phyloP scores from a whole-genome alignment of 2,329 filamentous ascomycete species.

The Grosmannia penicillata region DNA sequence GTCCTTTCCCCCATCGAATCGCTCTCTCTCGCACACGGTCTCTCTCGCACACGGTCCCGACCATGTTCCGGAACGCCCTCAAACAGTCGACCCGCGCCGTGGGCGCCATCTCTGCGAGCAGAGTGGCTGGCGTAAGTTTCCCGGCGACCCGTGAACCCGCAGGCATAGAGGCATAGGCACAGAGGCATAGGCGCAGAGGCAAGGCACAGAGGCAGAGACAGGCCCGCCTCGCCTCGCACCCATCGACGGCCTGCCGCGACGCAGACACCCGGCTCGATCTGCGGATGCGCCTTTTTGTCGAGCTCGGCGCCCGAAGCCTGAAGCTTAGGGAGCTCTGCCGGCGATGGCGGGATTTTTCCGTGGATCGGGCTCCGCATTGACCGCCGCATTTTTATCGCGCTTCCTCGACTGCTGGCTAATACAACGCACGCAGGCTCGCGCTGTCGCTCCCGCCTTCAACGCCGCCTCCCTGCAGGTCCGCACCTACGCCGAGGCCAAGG shows the following conservation, averaged over 20 bases:
- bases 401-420: no score
- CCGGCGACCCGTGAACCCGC: no score
- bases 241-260: neutral
- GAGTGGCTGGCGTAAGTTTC: conserved; percentile 87
- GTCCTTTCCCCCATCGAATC: conserved; percentile 29
- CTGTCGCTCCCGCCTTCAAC: conserved; percentile 67
- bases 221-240: no score
- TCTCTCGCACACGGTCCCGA: conserved; percentile 13
- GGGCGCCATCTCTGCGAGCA: conserved; percentile 85
- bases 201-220: no score
- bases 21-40: conserved; percentile 30
- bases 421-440: conserved; percentile 63
- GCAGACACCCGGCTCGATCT: no score
- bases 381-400: conserved; percentile 17
- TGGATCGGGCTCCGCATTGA: no score
- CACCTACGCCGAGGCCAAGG: conserved; percentile 90
- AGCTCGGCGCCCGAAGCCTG: neutral
- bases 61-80: conserved; percentile 97
- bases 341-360: conserved; percentile 7
- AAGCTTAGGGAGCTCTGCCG: neutral
- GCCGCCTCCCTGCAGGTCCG: conserved; percentile 58
- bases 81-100: conserved; percentile 92
- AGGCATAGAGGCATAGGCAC: no score
- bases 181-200: no score
- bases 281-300: neutral